A percentile compares a stretch with the other conserved stretches of the same genome.
These are phyloP conservation scores for Leccinum subrobustum DNA, from an alignment of 1,284 basidiomycete species.

Conservation along the genomic window DNA sequence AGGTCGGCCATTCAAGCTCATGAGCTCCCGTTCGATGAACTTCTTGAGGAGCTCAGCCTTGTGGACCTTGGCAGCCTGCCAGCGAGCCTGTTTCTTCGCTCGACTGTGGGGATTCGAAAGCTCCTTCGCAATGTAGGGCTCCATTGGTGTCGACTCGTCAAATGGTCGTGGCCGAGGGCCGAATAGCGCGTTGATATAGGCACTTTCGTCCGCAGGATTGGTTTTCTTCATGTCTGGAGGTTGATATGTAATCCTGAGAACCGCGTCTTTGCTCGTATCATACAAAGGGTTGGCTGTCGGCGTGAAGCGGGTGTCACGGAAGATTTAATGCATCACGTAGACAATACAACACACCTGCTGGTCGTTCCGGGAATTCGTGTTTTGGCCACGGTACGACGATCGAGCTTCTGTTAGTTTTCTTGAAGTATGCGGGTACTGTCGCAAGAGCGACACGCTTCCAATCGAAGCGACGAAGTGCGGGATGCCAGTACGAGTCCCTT, in stretches of 20 bases:
- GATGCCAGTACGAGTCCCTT: slow-evolving; percentile 57
- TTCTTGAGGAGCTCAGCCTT: slow-evolving; percentile 51
- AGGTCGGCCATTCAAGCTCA: slow-evolving; percentile 54
- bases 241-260: slow-evolving; percentile 65
- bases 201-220: slow-evolving; percentile 47
- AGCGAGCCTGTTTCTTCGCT: slow-evolving; percentile 74
- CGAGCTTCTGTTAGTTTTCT: slow-evolving; percentile 37
- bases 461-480: slow-evolving; percentile 47
- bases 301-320: slow-evolving; percentile 10
- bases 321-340: not conserved
- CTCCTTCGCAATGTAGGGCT: slow-evolving; percentile 62
- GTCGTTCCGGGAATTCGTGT: slow-evolving; percentile 40
- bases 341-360: slow-evolving; percentile 44
- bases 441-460: slow-evolving; percentile 68
- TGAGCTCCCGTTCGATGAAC: slow-evolving; percentile 54
- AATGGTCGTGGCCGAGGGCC: slow-evolving; percentile 43
- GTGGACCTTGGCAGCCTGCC: slow-evolving; percentile 54
- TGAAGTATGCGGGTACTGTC: slow-evolving; percentile 59
- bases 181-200: slow-evolving; percentile 57
- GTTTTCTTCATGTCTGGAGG: slow-evolving; percentile 48
- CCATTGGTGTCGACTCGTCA: slow-evolving; percentile 56
- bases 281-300: slow-evolving; percentile 47
- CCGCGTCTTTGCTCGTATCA: slow-evolving; percentile 58
- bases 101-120: slow-evolving; percentile 78
- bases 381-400: slow-evolving; percentile 70